Evolutionary conservation across 371 early-diverging fungal species (phyloP).

Genomic region (Choanephora cucurbitarum): DNA sequence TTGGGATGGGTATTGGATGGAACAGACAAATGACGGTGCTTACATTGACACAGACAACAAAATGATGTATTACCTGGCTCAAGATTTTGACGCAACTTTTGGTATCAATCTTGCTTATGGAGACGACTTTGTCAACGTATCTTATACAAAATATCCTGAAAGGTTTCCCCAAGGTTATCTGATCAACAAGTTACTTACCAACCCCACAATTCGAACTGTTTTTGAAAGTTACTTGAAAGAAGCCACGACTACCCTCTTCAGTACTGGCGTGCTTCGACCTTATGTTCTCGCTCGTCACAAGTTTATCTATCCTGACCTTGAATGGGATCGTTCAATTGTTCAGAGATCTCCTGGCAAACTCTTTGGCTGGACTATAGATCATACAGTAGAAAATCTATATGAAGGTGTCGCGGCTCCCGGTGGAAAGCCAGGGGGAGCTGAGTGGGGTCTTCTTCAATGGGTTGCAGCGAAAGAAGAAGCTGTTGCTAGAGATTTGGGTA

Average conservation of each 20-base stretch:
- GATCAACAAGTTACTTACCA: slow-evolving; percentile 56
- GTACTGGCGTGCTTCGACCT: slow-evolving; percentile 46
- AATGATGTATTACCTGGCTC: slow-evolving; percentile 49
- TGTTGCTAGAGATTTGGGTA: background rate
- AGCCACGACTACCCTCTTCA: slow-evolving; percentile 48
- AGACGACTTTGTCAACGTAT: slow-evolving; percentile 27
- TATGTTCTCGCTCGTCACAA: slow-evolving; percentile 50
- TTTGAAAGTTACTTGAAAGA: slow-evolving; percentile 53
- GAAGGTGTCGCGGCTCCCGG: slow-evolving; percentile 38
- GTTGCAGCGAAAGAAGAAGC: slow-evolving; percentile 27
- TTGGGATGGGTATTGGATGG: slow-evolving; percentile 65
- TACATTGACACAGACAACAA: slow-evolving; percentile 36
- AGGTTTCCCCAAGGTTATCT: slow-evolving; percentile 43
- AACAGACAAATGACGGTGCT: slow-evolving; percentile 58
- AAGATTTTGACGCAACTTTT: slow-evolving; percentile 63
- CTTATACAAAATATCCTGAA: slow-evolving; percentile 40
- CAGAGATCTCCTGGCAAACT: slow-evolving; percentile 61
- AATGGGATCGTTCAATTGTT: slow-evolving; percentile 56
- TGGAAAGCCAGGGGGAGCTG: slow-evolving; percentile 38
- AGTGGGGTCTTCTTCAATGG: slow-evolving; percentile 56
- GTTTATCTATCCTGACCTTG: slow-evolving; percentile 51
- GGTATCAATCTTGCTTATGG: slow-evolving; percentile 53
- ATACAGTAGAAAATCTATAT: slow-evolving; percentile 43
- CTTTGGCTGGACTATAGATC: slow-evolving; percentile 51
- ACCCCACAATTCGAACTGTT: slow-evolving; percentile 29